Conservation (phyloP, 805 yeast genomes). For the Candida michaelii region DNA sequence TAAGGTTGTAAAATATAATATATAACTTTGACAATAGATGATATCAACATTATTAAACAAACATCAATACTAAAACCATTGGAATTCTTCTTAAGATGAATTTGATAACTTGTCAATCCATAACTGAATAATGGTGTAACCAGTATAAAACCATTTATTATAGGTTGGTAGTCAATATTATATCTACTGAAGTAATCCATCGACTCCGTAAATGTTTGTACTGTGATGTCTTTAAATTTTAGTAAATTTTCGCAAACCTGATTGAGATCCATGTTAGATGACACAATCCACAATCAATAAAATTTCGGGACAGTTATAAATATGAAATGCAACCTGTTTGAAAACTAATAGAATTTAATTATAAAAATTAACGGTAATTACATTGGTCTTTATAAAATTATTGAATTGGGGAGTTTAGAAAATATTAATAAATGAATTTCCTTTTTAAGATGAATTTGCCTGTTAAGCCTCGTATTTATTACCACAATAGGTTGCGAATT, state of each 20-base stretch:
- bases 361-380: too few species aligned
- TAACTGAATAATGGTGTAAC: constrained; percentile 85
- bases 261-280: constrained; percentile 1
- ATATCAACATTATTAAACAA: constrained; percentile 85
- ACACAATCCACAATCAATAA: constrained; percentile 1
- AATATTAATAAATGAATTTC: not conserved
- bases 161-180: constrained; percentile 3
- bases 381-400: not conserved
- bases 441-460: not conserved
- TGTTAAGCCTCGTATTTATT: constrained; percentile 4
- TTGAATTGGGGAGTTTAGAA: not conserved
- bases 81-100: constrained; percentile 61
- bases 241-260: constrained; percentile 2
- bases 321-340: too few species aligned
- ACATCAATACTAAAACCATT: constrained; percentile 89
- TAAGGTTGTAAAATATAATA: constrained; percentile 80
- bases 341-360: too few species aligned
- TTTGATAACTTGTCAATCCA: constrained; percentile 76
- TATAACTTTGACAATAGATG: constrained; percentile 69
- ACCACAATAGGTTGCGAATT: not conserved
- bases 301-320: too few species aligned
- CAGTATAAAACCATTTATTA: constrained; percentile 65
- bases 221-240: not conserved
- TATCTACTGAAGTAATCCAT: constrained; percentile 34
- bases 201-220: not conserved